These are phyloP conservation scores for Aspergillus ostianus DNA, from an alignment of 495 filamentous ascomycete genomes.

Conservation along the genomic window DNA sequence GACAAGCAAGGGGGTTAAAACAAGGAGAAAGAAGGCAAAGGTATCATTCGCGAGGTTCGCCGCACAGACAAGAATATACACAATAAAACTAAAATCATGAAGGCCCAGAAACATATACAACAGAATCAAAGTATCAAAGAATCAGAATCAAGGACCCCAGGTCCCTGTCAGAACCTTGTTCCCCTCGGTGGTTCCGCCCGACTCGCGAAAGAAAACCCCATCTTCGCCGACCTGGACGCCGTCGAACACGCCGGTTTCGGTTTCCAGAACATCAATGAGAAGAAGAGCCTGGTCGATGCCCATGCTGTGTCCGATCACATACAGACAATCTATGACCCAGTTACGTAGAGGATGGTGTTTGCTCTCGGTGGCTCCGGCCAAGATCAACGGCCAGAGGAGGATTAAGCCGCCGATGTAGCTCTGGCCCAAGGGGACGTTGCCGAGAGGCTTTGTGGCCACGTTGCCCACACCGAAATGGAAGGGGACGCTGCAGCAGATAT, in stretches of 20 bases:
- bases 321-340: constrained; percentile 45
- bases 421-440: constrained; percentile 15
- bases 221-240: constrained; percentile 19
- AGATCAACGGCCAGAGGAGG: constrained; percentile 50
- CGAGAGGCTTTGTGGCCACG: constrained; percentile 9
- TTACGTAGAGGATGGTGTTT: constrained; percentile 31
- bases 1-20: too few species aligned
- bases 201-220: constrained; percentile 9
- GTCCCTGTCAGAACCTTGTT: constrained; percentile 9
- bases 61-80: not conserved
- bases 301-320: constrained; percentile 43
- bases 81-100: not conserved
- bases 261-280: constrained; percentile 36
- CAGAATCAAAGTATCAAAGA: not conserved
- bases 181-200: not conserved
- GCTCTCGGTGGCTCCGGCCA: constrained; percentile 39
- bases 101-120: not conserved
- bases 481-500: constrained; percentile 47
- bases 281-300: constrained; percentile 50
- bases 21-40: not conserved
- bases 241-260: constrained; percentile 31
- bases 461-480: constrained; percentile 34
- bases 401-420: constrained; percentile 42
- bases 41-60: not conserved
- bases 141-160: constrained; percentile 7